A percentile compares a stretch with the other conserved stretches of the same genome.
Evolutionary conservation across 2,329 filamentous ascomycete genomes (phyloP).

Genomic region (Teratosphaeria viscida): DNA sequence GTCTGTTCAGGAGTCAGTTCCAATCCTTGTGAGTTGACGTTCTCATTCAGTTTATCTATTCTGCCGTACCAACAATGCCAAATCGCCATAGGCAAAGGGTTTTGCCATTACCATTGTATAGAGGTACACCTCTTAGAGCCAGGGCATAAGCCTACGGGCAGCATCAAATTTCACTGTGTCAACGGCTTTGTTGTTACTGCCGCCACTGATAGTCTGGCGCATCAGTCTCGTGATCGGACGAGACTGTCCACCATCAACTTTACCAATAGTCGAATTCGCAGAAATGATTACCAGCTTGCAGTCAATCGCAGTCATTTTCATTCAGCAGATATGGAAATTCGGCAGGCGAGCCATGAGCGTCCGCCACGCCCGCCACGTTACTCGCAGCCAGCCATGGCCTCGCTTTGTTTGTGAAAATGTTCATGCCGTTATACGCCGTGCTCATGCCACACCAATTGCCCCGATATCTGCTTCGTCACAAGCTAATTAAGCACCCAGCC

Average conservation of each 20-base stretch:
- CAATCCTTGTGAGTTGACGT: background rate
- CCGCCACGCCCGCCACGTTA: background rate
- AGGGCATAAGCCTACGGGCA: background rate
- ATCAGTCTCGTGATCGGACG: background rate
- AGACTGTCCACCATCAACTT: background rate
- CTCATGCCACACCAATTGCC: background rate
- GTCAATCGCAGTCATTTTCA: background rate
- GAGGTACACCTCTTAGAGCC: background rate
- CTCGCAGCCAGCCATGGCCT: background rate
- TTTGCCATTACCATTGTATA: background rate
- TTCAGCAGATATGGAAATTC: background rate
- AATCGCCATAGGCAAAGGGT: background rate
- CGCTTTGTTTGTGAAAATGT: background rate
- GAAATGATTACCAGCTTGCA: background rate
- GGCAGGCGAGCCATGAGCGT: background rate
- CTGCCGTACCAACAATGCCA: background rate
- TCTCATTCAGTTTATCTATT: background rate
- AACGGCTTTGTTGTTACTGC: background rate
- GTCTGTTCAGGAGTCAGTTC: background rate
- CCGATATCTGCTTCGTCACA: background rate
- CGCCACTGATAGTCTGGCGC: background rate
- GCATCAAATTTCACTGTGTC: background rate
- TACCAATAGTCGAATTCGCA: background rate
- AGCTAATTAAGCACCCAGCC: background rate
- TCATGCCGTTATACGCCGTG: constrained; percentile 1